phyloP scores from a whole-genome alignment of 768 basidiomycete species.

The Botryobasidium botryosum region DNA sequence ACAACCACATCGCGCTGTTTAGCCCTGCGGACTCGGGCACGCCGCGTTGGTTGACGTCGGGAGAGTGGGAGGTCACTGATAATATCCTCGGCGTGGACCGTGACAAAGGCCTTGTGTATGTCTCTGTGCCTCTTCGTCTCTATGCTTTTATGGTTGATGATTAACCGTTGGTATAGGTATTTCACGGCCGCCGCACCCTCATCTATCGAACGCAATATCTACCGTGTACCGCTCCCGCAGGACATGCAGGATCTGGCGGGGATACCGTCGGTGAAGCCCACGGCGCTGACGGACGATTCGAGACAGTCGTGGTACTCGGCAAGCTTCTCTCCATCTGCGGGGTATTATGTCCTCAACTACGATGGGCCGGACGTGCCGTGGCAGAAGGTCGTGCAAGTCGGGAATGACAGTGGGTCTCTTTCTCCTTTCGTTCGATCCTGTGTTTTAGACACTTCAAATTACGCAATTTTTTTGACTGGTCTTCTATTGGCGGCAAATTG shows the following conservation, averaged over 20 bases:
- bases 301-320: conserved; percentile 41
- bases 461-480: background rate
- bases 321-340: conserved; percentile 69
- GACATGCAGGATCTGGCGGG: conserved; percentile 16
- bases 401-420: conserved; percentile 26
- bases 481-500: background rate
- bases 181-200: conserved; percentile 74
- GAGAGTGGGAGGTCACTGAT: conserved; percentile 77
- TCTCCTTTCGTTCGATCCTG: no score
- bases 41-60: conserved; percentile 72
- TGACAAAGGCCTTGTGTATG: conserved; percentile 54
- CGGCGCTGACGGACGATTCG: conserved; percentile 18
- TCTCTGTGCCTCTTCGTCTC: conserved; percentile 6
- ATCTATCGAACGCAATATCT: conserved; percentile 70
- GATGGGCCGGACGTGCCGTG: conserved; percentile 71
- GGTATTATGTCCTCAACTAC: conserved; percentile 70
- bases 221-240: conserved; percentile 55
- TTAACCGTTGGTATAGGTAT: conserved; percentile 36
- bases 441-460: no score
- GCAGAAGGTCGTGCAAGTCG: conserved; percentile 58
- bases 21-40: conserved; percentile 48
- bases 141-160: conserved; percentile 3
- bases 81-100: conserved; percentile 57
- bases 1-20: conserved; percentile 86
- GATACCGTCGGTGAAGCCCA: conserved; percentile 11